Conservation (phyloP, 164 flowering plant species). For the Umbilicus rupestris region DNA sequence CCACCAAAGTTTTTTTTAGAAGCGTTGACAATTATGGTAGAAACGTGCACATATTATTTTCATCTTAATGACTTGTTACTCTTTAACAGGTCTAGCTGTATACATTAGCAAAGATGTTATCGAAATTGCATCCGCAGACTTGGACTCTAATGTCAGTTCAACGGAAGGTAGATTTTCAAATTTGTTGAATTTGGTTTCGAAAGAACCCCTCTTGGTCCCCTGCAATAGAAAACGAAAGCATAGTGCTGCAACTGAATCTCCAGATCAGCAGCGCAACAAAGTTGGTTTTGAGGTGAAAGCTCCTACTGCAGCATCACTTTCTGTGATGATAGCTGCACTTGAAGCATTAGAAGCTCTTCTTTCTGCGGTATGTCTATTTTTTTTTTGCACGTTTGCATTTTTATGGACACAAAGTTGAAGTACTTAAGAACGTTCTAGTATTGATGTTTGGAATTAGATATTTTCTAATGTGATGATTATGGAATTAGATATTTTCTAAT, state of each 20-base stretch:
- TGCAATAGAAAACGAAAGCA: conserved; percentile 60
- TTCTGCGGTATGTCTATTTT: conserved; percentile 46
- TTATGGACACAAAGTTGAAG: too few relatives aligned
- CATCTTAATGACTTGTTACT: not conserved
- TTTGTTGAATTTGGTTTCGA: conserved; percentile 7
- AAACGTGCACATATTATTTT: too few relatives aligned
- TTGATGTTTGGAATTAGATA: not conserved
- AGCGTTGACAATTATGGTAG: too few relatives aligned
- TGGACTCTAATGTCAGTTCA: conserved; percentile 19
- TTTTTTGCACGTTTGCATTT: too few relatives aligned
- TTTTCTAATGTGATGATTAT: too few relatives aligned
- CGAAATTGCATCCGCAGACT: conserved; percentile 43
- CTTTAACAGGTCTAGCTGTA: conserved; percentile 51
- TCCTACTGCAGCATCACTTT: conserved; percentile 20
- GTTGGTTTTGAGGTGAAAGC: conserved; percentile 21
- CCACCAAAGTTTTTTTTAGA: too few relatives aligned
- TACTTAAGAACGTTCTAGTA: not conserved
- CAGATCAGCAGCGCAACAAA: conserved; percentile 21
- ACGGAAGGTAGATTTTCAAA: conserved; percentile 15
- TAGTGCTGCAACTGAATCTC: conserved; percentile 17
- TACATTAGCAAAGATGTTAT: conserved; percentile 48
- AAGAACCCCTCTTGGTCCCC: conserved; percentile 19
- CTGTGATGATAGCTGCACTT: conserved; percentile 75
- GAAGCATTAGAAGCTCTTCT: conserved; percentile 75
- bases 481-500: too few relatives aligned